Base-by-base conservation (phyloP, 345 rosid genomes). In the Arabidopsis suecica region DNA sequence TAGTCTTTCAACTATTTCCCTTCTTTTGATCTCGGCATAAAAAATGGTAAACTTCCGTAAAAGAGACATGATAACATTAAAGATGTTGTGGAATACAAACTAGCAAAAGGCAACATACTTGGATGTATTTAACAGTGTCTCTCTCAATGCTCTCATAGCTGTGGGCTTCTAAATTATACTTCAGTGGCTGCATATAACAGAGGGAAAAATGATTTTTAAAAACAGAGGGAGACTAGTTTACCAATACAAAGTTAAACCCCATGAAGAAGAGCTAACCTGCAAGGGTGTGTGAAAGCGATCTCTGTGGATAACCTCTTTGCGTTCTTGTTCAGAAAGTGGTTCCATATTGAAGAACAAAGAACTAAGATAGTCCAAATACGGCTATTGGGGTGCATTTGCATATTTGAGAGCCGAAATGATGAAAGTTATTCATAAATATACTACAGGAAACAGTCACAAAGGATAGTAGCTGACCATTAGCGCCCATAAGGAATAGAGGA, bases 131-230 rank as follows among this genome's bases (percentile, higher is more conserved):
- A 61, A 82, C 81, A 0, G 84, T 60, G 78, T 90, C 97, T 80
- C 78, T 86, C 85, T 89, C 97, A 83, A 89, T 78, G 5, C 86
- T 84, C 84, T 93, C 96, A 45, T 91, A 93, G 41, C 84, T 86
- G 61, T 82, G 88, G 75, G 95, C 96, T 78, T 89, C 96, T 61
- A 86, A 75, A 80, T 90, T 90, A 74, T 91, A 88, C 97, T 84
- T 88, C 73, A 89, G 88, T 57, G 93, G 95, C 95, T 93, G 84
- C 72, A 86, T 58, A 20, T 34, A 64, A 49, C 2, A 63, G 48
- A 11, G 69, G 7, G 61, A 30, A 32, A 13, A 59, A 65, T 7
- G 40, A 34, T 30, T 40, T n/a, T 9, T 68, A n/a, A 55, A 25
- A 12, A 23, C 30, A 41, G 16, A 28, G 23, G 6, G 65, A 42